These are phyloP conservation scores for Phytopythium oedochilum DNA, from an alignment of 352 stramenopile species.

Conservation along the genomic window DNA sequence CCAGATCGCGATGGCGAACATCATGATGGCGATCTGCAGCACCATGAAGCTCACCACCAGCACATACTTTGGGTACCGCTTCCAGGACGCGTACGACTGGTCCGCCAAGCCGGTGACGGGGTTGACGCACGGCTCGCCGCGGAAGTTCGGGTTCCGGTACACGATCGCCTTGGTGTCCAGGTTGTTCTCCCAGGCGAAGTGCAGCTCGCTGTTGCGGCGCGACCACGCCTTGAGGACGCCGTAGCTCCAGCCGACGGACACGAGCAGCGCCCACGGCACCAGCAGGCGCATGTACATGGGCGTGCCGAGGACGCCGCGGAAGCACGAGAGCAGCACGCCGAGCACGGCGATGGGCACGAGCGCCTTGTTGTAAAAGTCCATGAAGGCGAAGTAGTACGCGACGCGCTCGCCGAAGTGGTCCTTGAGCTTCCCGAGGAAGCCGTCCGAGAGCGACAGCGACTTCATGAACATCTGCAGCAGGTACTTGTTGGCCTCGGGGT, in stretches of 20 bases:
- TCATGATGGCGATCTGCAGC: slow-evolving; percentile 82
- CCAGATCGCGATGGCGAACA: slow-evolving; percentile 80
- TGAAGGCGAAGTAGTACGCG: slow-evolving; percentile 84
- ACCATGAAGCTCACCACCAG: slow-evolving; percentile 62
- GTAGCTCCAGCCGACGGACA: slow-evolving; percentile 82
- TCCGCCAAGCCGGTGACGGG: slow-evolving; percentile 58
- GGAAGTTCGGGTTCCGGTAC: slow-evolving; percentile 73
- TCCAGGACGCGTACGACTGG: slow-evolving; percentile 71
- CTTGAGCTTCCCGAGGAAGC: slow-evolving; percentile 56
- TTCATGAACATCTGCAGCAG: slow-evolving; percentile 76
- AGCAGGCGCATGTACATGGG: slow-evolving; percentile 82
- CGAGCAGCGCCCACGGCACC: slow-evolving; percentile 61
- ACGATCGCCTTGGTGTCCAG: slow-evolving; percentile 59
- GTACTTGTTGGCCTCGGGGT: slow-evolving; percentile 62
- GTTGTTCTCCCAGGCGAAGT: slow-evolving; percentile 68
- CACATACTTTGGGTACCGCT: slow-evolving; percentile 71
- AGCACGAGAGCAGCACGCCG: slow-evolving; percentile 59
- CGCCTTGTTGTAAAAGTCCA: slow-evolving; percentile 86
- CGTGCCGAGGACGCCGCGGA: slow-evolving; percentile 55
- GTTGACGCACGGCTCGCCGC: slow-evolving; percentile 48
- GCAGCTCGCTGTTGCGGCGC: slow-evolving; percentile 69
- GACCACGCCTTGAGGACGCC: slow-evolving; percentile 78
- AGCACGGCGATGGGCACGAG: slow-evolving; percentile 73
- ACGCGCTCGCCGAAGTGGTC: slow-evolving; percentile 84
- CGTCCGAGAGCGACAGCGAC: slow-evolving; percentile 55